phyloP scores from a whole-genome alignment of 805 yeast genomes.

The Starmerella stigmatis region DNA sequence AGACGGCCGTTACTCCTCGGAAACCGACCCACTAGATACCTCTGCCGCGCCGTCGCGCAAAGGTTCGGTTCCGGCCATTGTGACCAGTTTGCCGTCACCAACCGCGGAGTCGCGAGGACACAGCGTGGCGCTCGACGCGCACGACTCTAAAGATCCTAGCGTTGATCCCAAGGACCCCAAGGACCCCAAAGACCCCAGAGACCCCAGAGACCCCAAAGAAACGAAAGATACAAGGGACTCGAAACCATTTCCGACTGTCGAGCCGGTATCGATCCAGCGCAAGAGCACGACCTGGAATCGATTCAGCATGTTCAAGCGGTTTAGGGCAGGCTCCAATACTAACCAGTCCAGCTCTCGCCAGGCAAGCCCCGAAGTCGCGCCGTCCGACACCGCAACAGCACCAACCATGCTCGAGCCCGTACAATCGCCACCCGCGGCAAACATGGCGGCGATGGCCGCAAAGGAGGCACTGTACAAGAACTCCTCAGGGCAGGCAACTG shows the following conservation, averaged over 20 bases:
- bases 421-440: background rate
- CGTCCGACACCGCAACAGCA: background rate
- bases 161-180: conserved; percentile 1
- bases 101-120: too few species aligned
- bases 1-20: background rate
- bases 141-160: conserved; percentile 4
- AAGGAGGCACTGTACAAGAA: conserved; percentile 15
- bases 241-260: background rate
- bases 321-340: conserved; percentile 17
- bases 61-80: too few species aligned
- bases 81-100: too few species aligned
- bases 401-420: background rate
- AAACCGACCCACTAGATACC: conserved; percentile 1
- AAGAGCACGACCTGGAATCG: conserved; percentile 16
- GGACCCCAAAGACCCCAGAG: background rate
- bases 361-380: background rate
- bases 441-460: conserved; percentile 18
- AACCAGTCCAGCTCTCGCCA: background rate
- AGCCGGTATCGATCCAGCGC: conserved; percentile 1
- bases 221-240: background rate
- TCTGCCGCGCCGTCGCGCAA: background rate
- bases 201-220: background rate
- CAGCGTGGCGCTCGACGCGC: background rate
- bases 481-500: background rate
- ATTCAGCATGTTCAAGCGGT: conserved; percentile 16